Evolutionary conservation across 73 alveolate species (phyloP), one percentile per base, ranked within the genome.

Genomic region (Blepharisma japonicum): DNA sequence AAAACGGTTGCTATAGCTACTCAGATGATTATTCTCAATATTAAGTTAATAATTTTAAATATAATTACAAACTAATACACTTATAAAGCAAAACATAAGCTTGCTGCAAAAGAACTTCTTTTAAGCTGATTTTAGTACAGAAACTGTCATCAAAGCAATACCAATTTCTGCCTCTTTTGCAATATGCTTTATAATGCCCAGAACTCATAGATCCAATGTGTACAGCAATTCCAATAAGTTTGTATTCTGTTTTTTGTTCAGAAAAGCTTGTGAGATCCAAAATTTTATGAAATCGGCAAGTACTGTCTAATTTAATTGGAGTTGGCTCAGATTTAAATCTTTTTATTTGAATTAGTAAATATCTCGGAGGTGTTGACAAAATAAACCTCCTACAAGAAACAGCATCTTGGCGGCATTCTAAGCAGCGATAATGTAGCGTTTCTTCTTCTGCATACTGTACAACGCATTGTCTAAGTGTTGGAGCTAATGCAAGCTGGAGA

Each of bases 121-220:
- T 20, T 20, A 53, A 53, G n/a, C 27, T 14, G n/a, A 53, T 53
- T 53, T 61, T 38, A 1, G 38, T 27, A 61, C 14, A 25, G 56
- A 11, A 11, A 61, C 56, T 61, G 53, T 61, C 77, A 61, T 61
- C 53, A 27, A 20, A 61, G 2, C 21, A 11, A 25, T 25, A 38
- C 50, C 77, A 61, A 9, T 61, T 25, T 11, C 53, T 38, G 38
- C 21, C 50, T 61, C 77, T 61, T 25, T 25, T 20, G 77, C 77
- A 61, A 61, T 25, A 61, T n/a, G 77, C 77, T 21, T 25, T 61
- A 61, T 61, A 61, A 61, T 61, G 77, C 50, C 77, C 77, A 25
- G 53, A 61, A 61, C 21, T 61, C 14, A 61, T 20, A 11, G 56
- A 20, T 4, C 77, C 77, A 11, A 21, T 61, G 21, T 61, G 77